Evolutionary conservation across 768 basidiomycete genomes (phyloP).

Genomic region (Lyophyllum decastes): DNA sequence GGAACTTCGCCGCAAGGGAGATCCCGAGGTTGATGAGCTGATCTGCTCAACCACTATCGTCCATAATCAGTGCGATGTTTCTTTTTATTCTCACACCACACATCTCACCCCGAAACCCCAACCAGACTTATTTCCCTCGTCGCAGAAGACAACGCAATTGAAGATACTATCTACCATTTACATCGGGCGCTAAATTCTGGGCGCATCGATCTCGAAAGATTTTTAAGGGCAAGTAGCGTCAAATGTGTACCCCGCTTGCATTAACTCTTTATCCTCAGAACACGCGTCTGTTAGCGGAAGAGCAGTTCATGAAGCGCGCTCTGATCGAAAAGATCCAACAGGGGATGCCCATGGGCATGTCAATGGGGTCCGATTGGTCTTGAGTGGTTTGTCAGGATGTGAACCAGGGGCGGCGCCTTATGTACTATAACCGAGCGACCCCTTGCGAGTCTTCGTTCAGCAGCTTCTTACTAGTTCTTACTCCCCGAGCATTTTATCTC

Average conservation of each 20-base stretch:
- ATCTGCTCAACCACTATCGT: constrained; percentile 96
- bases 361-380: constrained; percentile 40
- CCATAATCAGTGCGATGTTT: constrained; percentile 78
- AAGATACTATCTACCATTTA: constrained; percentile 97
- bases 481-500: constrained; percentile 38
- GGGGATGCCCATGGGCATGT: constrained; percentile 54
- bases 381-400: constrained; percentile 19
- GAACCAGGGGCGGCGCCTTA: constrained; percentile 1
- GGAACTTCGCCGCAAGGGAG: constrained; percentile 81
- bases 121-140: constrained; percentile 88
- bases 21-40: constrained; percentile 94
- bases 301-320: constrained; percentile 97
- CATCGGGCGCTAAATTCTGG: constrained; percentile 90
- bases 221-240: constrained; percentile 72
- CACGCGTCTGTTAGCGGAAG: constrained; percentile 85
- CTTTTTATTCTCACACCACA: constrained; percentile 4
- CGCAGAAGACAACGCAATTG: constrained; percentile 99
- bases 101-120: constrained; percentile 9
- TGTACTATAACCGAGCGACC: not conserved
- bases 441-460: constrained; percentile 19
- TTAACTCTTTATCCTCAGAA: constrained; percentile 45
- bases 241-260: constrained; percentile 9
- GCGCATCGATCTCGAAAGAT: constrained; percentile 91
- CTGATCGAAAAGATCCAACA: constrained; percentile 87
- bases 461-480: constrained; percentile 33